phyloP scores from a whole-genome alignment of 805 yeast genomes.

The Myxozyma monticola region DNA sequence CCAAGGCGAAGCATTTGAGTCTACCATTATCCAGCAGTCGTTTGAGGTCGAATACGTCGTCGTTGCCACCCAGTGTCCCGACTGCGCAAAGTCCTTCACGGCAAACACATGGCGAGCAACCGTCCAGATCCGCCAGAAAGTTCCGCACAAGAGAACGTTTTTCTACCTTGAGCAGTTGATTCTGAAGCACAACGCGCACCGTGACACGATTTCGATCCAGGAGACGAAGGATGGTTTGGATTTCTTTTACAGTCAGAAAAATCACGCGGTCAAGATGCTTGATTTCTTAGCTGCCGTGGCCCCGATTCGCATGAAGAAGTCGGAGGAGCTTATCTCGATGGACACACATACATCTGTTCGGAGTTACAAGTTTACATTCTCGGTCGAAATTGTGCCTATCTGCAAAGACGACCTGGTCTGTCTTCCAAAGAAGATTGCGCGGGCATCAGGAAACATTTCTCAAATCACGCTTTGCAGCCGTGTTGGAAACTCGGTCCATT shows the following conservation, averaged over 20 bases:
- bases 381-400: slow-evolving; percentile 92
- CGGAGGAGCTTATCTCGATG: slow-evolving; percentile 86
- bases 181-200: slow-evolving; percentile 87
- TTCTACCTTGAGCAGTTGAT: slow-evolving; percentile 93
- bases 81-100: slow-evolving; percentile 96
- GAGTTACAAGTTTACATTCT: slow-evolving; percentile 84
- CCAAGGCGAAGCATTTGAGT: slow-evolving; percentile 93
- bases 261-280: slow-evolving; percentile 91
- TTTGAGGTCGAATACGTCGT: slow-evolving; percentile 94
- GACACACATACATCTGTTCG: slow-evolving; percentile 91
- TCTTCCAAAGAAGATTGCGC: slow-evolving; percentile 83
- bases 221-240: slow-evolving; percentile 94
- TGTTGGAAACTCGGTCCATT: slow-evolving; percentile 78
- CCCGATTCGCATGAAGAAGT: slow-evolving; percentile 78
- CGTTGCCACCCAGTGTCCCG: slow-evolving; percentile 95
- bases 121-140: slow-evolving; percentile 97
- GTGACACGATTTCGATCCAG: slow-evolving; percentile 88
- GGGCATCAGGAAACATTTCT: slow-evolving; percentile 76
- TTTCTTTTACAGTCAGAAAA: slow-evolving; percentile 83
- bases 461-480: slow-evolving; percentile 83
- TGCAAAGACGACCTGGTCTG: slow-evolving; percentile 96
- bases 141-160: slow-evolving; percentile 93
- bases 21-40: slow-evolving; percentile 88
- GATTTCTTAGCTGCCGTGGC: slow-evolving; percentile 84
- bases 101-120: slow-evolving; percentile 98